These are phyloP conservation scores for Saccharomycopsis schoenii DNA, from an alignment of 805 yeast genomes.

Conservation along the genomic window DNA sequence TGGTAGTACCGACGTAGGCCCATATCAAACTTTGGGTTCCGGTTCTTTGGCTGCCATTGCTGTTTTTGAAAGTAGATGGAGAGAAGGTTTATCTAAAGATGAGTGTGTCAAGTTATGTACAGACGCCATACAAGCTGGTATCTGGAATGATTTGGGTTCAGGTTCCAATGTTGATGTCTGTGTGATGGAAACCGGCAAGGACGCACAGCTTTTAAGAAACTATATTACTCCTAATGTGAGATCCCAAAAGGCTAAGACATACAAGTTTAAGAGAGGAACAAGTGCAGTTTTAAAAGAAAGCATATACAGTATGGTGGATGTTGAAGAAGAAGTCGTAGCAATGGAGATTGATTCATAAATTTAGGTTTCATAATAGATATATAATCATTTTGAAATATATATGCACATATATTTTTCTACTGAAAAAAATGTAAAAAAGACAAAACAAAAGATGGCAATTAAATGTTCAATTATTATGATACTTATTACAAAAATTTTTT, in stretches of 20 bases:
- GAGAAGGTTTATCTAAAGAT: constrained; percentile 63
- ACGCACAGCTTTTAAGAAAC: constrained; percentile 77
- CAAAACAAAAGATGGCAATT: background rate
- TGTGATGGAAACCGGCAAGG: constrained; percentile 90
- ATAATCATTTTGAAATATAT: background rate
- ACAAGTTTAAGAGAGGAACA: constrained; percentile 88
- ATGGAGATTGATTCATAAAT: constrained; percentile 41
- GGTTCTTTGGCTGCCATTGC: constrained; percentile 99
- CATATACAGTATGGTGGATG: constrained; percentile 54
- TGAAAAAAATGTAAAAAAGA: background rate
- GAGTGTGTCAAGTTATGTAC: constrained; percentile 89
- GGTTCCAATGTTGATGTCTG: constrained; percentile 97
- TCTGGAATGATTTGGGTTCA: constrained; percentile 97
- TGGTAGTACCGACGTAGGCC: constrained; percentile 95
- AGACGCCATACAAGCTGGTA: constrained; percentile 94
- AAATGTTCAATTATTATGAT: too few relatives aligned
- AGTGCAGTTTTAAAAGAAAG: constrained; percentile 67
- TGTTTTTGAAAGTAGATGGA: constrained; percentile 84
- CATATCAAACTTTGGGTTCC: constrained; percentile 85
- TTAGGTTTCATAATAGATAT: background rate
- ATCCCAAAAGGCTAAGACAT: constrained; percentile 68
- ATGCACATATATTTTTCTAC: background rate
- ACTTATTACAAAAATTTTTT: too few relatives aligned
- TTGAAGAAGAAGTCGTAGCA: constrained; percentile 41
- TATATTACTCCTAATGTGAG: constrained; percentile 87